Evolutionary conservation across 192 early-diverging fungal genomes (phyloP).

Genomic region (Podila minutissima): DNA sequence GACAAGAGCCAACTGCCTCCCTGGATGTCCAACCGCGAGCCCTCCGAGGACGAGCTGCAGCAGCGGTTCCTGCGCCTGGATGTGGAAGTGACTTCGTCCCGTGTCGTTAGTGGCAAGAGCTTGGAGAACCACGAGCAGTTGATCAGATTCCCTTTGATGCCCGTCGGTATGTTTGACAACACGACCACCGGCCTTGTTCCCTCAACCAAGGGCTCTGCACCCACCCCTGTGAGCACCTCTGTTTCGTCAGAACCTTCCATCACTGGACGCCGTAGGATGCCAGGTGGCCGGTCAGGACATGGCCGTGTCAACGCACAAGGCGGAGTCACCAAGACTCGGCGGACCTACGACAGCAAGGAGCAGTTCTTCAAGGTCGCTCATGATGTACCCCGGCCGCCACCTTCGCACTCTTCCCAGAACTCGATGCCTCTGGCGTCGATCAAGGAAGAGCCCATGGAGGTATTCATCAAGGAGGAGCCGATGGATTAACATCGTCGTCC

Average conservation of each 20-base stretch:
- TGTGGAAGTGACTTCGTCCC: slow-evolving; percentile 75
- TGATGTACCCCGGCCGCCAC: slow-evolving; percentile 2
- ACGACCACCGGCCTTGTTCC: slow-evolving; percentile 25
- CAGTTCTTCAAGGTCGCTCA: slow-evolving; percentile 12
- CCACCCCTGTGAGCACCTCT: slow-evolving; percentile 18
- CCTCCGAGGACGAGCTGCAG: slow-evolving; percentile 35
- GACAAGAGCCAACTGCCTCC: slow-evolving; percentile 32
- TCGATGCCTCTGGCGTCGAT: slow-evolving; percentile 29
- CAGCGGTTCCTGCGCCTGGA: slow-evolving; percentile 74
- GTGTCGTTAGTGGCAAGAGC: slow-evolving; percentile 54
- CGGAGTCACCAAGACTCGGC: slow-evolving; percentile 29
- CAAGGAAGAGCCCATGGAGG: slow-evolving; percentile 46
- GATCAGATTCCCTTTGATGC: slow-evolving; percentile 45
- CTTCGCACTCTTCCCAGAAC: not conserved
- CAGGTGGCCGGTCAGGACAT: slow-evolving; percentile 6
- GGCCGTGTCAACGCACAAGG: slow-evolving; percentile 34
- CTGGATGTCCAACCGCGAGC: slow-evolving; percentile 42
- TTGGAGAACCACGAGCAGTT: slow-evolving; percentile 36
- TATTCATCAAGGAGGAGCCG: slow-evolving; percentile 44
- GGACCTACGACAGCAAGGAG: slow-evolving; percentile 28
- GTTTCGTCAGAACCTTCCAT: not conserved
- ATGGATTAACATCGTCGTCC: slow-evolving; percentile 22
- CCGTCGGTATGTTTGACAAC: slow-evolving; percentile 46
- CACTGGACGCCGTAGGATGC: not conserved
- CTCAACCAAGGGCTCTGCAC: slow-evolving; percentile 4